These are phyloP conservation scores for Xerocomus brunneocitrinus DNA, from an alignment of 768 basidiomycete species.

Conservation along the genomic window DNA sequence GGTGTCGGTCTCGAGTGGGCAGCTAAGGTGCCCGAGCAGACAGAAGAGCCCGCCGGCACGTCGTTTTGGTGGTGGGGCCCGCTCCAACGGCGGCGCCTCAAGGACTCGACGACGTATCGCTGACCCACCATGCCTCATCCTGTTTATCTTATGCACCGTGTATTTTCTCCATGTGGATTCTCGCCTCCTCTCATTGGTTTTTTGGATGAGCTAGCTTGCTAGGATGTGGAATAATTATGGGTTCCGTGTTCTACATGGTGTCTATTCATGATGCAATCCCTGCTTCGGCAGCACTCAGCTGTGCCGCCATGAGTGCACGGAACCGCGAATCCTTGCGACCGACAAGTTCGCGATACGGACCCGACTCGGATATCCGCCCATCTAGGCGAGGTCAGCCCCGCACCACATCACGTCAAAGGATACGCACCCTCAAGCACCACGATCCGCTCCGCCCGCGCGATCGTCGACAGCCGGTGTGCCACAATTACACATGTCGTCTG, in stretches of 20 bases:
- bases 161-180: not conserved
- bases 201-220: constrained; percentile 8
- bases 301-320: constrained; percentile 84
- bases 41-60: constrained; percentile 11
- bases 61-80: constrained; percentile 85
- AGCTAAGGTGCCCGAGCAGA: constrained; percentile 1
- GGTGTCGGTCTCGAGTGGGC: not conserved
- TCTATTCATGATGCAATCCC: constrained; percentile 11
- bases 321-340: constrained; percentile 71
- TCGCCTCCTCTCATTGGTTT: not conserved
- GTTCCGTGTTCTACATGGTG: not conserved
- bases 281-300: constrained; percentile 51
- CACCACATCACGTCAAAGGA: not conserved
- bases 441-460: constrained; percentile 84
- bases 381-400: constrained; percentile 34
- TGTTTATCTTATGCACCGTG: not conserved
- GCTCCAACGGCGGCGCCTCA: constrained; percentile 56
- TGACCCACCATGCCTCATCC: constrained; percentile 5
- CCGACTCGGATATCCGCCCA: constrained; percentile 77
- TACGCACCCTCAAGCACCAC: constrained; percentile 80
- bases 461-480: constrained; percentile 85
- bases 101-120: constrained; percentile 35
- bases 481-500: constrained; percentile 87
- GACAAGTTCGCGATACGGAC: constrained; percentile 78
- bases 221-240: not conserved